Evolutionary conservation across 176 grass and related monocot genomes (phyloP), one percentile per base, ranked within the genome.

Genomic region (Phragmites australis): DNA sequence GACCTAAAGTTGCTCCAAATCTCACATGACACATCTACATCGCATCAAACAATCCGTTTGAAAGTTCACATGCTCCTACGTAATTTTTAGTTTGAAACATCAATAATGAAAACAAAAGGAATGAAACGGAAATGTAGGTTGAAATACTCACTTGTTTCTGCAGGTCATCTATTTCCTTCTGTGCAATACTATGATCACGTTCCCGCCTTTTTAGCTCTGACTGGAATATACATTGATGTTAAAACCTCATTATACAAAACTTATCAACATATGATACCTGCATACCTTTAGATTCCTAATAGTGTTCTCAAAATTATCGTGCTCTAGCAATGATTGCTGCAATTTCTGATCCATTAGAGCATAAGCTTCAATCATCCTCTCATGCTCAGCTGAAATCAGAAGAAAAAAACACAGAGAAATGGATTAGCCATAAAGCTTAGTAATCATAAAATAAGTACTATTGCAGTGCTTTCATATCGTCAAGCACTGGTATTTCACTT

Each of bases 301-400:
- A 37, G 67, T 88, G 63, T 82, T 93, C 74, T 99, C 92, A 86
- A 99, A 91, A 88, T 91, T 99, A 57, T 93, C 96, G 73, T 99
- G 92, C 72, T 93, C 96, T 63, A 95, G 65, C 44, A 95, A 75
- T 83, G 96, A 87, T 69, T 95, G 96, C 74, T 99, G 92, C 87
- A 99, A 83, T 80, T 95, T 99, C 86, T 99, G 86, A 58, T 93
- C 91, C 84, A 99, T 92, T 75, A 99, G 75, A 66, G 93, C 79
- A 70, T 95, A 99, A 42, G 96, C 84, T 82, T 99, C 90, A 8
- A 88, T 75, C 96, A 99, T 89, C 67, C 96, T 95, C 82, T 89
- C 92, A 54, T 99, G 96, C 68, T 99, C 96, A 86, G 90, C 96
- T 99, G 84, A 72, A 10, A 19, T 62, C 19, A 65, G 45, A 79